phyloP scores from a whole-genome alignment of 768 basidiomycete genomes.

The Kwoniella dejecticola region DNA sequence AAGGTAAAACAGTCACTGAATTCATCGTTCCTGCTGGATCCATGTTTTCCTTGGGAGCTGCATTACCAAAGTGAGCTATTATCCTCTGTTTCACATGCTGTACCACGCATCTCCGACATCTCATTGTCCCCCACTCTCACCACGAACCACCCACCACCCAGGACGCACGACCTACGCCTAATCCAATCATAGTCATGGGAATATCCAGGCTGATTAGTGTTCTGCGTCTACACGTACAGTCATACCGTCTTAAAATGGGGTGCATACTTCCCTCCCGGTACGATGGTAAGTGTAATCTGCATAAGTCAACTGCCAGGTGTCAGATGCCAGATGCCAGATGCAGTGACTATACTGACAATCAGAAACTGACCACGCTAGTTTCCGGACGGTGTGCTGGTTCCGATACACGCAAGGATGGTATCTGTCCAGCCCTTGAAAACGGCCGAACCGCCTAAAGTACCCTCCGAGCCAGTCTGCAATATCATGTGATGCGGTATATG shows the following conservation, averaged over 20 bases:
- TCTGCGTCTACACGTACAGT: too few species aligned
- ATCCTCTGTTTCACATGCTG: too few species aligned
- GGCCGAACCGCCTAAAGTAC: background rate
- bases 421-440: slow-evolving; percentile 46
- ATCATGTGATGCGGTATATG: slow-evolving; percentile 35
- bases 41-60: slow-evolving; percentile 49
- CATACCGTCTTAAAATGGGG: slow-evolving; percentile 33
- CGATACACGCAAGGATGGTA: slow-evolving; percentile 51
- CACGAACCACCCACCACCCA: too few species aligned
- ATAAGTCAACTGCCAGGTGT: background rate
- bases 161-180: too few species aligned
- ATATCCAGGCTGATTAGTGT: too few species aligned
- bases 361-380: too few species aligned
- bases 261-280: slow-evolving; percentile 48
- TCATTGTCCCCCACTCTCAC: too few species aligned
- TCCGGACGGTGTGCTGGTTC: slow-evolving; percentile 47
- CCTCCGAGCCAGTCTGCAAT: slow-evolving; percentile 32
- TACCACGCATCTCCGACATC: too few species aligned
- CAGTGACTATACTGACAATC: background rate
- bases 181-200: too few species aligned
- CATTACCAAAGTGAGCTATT: slow-evolving; percentile 32
- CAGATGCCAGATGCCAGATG: background rate
- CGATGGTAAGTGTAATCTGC: slow-evolving; percentile 37
- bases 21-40: slow-evolving; percentile 47
- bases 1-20: slow-evolving; percentile 33